Conservation (phyloP, 148 eudicot genomes). For the Camellia lanceoleosa region DNA sequence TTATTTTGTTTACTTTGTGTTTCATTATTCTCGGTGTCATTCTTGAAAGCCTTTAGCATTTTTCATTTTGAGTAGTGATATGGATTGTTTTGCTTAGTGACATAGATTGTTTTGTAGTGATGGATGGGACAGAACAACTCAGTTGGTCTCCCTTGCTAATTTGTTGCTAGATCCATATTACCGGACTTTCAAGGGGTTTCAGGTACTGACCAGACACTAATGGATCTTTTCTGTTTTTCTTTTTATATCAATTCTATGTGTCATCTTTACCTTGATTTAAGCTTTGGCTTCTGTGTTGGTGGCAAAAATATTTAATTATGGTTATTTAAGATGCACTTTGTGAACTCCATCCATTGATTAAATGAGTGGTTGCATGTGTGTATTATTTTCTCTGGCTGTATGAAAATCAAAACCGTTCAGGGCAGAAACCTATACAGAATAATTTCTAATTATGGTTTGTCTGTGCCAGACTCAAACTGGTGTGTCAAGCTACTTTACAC, state of each 20-base stretch:
- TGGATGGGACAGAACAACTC: conserved; percentile 99
- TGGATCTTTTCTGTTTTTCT: neutral
- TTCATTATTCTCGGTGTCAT: neutral
- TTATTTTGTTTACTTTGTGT: conserved; percentile 2
- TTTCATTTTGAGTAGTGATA: neutral
- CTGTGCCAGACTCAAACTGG: neutral
- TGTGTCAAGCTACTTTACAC: neutral
- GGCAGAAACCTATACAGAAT: neutral
- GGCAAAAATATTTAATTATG: neutral
- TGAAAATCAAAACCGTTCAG: neutral
- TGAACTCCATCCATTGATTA: neutral
- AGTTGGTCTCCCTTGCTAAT: conserved; percentile 88
- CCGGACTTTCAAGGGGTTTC: conserved; percentile 92
- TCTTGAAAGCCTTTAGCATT: neutral
- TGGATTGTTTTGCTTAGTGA: conserved; percentile 13
- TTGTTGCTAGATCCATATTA: conserved; percentile 96
- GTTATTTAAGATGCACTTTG: neutral
- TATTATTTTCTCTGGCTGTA: neutral
- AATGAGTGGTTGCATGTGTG: neutral
- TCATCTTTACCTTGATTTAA: conserved; percentile 9
- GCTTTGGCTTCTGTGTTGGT: neutral
- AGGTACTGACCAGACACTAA: conserved; percentile 44
- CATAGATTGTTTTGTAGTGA: conserved; percentile 55
- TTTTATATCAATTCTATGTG: neutral
- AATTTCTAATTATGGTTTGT: neutral